Conservation (phyloP, 2,329 filamentous ascomycete species). For the Penicillium brevicompactum region DNA sequence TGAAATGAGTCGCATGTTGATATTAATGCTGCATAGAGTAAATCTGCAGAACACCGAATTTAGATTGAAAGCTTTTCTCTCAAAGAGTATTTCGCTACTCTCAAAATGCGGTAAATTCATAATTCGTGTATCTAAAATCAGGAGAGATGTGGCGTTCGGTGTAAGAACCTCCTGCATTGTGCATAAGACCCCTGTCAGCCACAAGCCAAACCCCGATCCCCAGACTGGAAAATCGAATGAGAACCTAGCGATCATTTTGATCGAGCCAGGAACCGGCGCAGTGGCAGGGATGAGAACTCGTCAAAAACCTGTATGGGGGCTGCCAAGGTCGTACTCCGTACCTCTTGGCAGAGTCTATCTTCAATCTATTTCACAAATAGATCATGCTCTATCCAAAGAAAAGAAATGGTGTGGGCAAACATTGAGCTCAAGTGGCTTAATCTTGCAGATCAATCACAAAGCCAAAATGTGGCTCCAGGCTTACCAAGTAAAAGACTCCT, state of each 20-base stretch:
- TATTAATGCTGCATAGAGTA: background rate
- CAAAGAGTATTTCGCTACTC: no score
- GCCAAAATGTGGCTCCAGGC: background rate
- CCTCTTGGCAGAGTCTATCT: background rate
- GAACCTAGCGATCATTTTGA: background rate
- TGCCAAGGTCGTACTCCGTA: background rate
- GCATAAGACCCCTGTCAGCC: conserved; percentile 6
- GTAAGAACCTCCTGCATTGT: conserved; percentile 12
- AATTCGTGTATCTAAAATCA: conserved; percentile 1
- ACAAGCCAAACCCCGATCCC: background rate
- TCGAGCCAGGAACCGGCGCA: background rate
- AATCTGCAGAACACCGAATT: background rate
- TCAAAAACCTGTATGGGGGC: background rate
- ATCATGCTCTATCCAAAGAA: background rate
- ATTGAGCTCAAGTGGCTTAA: background rate
- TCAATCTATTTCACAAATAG: background rate
- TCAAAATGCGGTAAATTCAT: background rate
- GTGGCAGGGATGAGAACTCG: background rate
- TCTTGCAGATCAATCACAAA: conserved; percentile 1
- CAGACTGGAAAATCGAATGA: background rate
- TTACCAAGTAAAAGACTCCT: conserved; percentile 49
- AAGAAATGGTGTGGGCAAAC: background rate
- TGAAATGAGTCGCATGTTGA: background rate
- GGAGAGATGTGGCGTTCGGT: conserved; percentile 9
- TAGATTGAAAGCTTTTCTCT: background rate